A percentile compares a stretch with the other conserved stretches of the same genome.
phyloP scores from a whole-genome alignment of 2,329 filamentous ascomycete species.

The Camillea tinctor region DNA sequence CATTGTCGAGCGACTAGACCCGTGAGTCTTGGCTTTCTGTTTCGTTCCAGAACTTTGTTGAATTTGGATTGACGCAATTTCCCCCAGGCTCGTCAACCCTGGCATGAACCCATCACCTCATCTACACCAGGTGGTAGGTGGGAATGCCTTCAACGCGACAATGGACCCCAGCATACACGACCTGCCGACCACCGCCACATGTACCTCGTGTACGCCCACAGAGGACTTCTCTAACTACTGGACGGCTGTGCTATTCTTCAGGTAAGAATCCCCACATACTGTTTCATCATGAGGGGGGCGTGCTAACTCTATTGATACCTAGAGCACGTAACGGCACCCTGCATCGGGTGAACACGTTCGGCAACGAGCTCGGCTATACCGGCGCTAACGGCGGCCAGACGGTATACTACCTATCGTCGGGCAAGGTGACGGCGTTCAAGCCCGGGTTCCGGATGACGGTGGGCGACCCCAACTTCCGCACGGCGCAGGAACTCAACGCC shows the following conservation, averaged over 20 bases:
- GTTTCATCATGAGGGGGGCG: background rate
- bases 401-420: conserved; percentile 41
- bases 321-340: conserved; percentile 30
- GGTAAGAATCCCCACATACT: background rate
- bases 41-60: too few relatives aligned
- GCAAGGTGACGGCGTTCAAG: conserved; percentile 38
- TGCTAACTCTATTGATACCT: conserved; percentile 8
- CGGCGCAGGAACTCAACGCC: conserved; percentile 25
- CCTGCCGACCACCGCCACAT: conserved; percentile 26
- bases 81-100: conserved; percentile 27
- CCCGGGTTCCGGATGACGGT: conserved; percentile 42
- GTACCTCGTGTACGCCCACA: conserved; percentile 28
- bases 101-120: conserved; percentile 28
- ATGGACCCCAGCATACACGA: conserved; percentile 27
- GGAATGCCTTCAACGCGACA: conserved; percentile 29
- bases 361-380: conserved; percentile 30
- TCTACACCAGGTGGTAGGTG: conserved; percentile 31
- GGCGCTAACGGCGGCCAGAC: conserved; percentile 35
- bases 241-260: conserved; percentile 28
- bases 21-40: conserved; percentile 17
- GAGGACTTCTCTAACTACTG: conserved; percentile 33
- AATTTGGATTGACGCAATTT: conserved; percentile 1
- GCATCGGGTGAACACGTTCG: conserved; percentile 31
- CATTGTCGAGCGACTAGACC: conserved; percentile 31
- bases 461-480: conserved; percentile 34